Evolutionary conservation across 164 flowering plant species (phyloP), one percentile per base, ranked within the genome.

Genomic region (Euptelea pleiosperma): DNA sequence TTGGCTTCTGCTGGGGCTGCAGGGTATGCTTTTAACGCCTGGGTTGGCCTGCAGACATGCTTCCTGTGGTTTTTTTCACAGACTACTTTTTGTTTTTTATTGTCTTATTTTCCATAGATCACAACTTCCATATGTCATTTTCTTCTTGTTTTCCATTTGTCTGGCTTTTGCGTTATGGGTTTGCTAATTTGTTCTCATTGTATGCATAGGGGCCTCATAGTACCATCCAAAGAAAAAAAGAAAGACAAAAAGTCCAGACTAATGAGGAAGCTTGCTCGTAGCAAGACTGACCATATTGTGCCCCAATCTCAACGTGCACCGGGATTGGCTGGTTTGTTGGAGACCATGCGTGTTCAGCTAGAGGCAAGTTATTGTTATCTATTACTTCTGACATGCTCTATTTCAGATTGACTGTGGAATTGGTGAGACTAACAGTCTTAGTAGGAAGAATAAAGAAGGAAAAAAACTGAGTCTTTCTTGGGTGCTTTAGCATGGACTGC

Each of bases 1-100:
- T 78, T 94, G 59, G 97, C 96, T 50, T 84, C 85, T 78, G 99
- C 93, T 58, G 98, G 97, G 43, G 93, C 99, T 68, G 57, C 91
- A 57, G 96, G 97, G 97, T 94, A 79, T 49, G 61, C 55, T 45
- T 64, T 37, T 34, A 22, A 8, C 26, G 8, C 58, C 31, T 71
- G 19, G 31, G 39, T 45, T 33, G 26, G 33, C 10, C 12, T 24
- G 10, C n/a, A 12, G n/a, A 18, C 35, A 24, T 63, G 28, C 18
- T 47, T 18, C 28, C 14, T 25, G 19, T 67, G n/a, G 39, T 48
- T 8, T 19, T 21, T 47, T 21, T 7, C 37, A 15, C 18, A 16
- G 43, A 6, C 26, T 14, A 33, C n/a, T 49, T 21, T 4, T 8
- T 54, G 21, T 16, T 7, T 30, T 58, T 30, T 59, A 56, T 36